These are phyloP conservation scores for Zizania palustris DNA, from an alignment of 202 grass and related monocot genomes.

Conservation along the genomic window DNA sequence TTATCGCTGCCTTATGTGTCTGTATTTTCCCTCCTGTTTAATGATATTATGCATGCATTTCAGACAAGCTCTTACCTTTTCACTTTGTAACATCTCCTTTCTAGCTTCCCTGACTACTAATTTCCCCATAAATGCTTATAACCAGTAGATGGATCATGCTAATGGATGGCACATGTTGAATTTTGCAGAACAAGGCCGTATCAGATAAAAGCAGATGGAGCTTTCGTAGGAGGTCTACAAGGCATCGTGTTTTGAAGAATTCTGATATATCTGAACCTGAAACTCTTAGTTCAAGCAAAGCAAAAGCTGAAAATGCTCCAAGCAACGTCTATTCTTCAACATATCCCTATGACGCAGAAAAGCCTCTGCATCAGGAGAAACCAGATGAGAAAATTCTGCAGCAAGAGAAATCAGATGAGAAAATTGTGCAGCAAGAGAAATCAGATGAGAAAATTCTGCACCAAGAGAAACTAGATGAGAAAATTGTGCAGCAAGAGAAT, in stretches of 20 bases:
- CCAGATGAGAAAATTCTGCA: constrained; percentile 45
- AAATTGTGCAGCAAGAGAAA: constrained; percentile 42
- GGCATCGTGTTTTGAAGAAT: constrained; percentile 85
- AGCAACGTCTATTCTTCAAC: constrained; percentile 61
- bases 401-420: constrained; percentile 53
- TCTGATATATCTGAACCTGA: constrained; percentile 71
- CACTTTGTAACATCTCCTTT: not conserved
- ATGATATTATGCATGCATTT: not conserved
- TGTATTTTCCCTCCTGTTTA: not conserved
- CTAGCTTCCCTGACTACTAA: not conserved
- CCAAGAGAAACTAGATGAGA: constrained; percentile 53
- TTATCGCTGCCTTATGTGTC: not conserved
- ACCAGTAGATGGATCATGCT: not conserved
- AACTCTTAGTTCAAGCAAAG: constrained; percentile 80
- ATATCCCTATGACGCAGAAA: constrained; percentile 74
- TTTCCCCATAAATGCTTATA: not conserved
- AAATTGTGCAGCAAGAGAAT: constrained; percentile 44
- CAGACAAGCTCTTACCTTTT: not conserved
- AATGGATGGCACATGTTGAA: constrained; percentile 22
- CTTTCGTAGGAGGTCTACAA: constrained; percentile 92
- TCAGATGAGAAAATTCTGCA: constrained; percentile 35
- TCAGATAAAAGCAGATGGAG: constrained; percentile 97
- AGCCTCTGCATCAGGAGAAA: constrained; percentile 52
- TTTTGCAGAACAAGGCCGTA: constrained; percentile 73
- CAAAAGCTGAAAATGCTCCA: constrained; percentile 65